These are phyloP conservation scores for Sclerotinia borealis DNA, from an alignment of 2,329 filamentous ascomycete species.

Conservation along the genomic window DNA sequence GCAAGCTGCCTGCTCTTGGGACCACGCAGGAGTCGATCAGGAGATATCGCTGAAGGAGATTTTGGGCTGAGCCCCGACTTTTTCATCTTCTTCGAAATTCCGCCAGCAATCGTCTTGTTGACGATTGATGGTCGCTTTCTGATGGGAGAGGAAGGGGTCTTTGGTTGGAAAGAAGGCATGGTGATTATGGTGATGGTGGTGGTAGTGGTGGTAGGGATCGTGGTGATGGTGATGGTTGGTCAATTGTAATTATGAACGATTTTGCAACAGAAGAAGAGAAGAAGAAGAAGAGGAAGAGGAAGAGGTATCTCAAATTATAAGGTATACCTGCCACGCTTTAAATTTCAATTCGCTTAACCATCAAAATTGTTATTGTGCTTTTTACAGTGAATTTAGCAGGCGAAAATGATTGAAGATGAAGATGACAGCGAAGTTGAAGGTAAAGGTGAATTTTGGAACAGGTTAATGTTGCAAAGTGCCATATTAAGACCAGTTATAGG, in stretches of 20 bases:
- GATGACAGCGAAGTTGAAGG: neutral
- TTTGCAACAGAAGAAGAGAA: neutral
- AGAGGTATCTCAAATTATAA: neutral
- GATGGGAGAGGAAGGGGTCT: neutral
- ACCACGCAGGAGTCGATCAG: neutral
- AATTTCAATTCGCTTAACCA: neutral
- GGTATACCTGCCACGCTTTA: neutral
- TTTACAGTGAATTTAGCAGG: neutral
- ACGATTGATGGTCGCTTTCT: neutral
- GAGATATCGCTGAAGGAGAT: neutral
- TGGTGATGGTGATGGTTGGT: neutral
- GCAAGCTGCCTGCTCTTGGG: neutral
- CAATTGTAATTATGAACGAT: neutral
- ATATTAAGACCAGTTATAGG: neutral
- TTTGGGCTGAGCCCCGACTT: neutral
- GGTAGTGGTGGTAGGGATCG: neutral
- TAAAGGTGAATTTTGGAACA: neutral
- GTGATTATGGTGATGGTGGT: neutral
- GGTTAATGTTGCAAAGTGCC: rapidly evolving
- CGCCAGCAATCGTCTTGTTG: neutral
- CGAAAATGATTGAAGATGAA: neutral
- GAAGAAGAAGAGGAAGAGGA: neutral
- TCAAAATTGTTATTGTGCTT: neutral
- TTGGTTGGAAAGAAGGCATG: neutral
- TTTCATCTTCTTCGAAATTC: neutral